A percentile compares a stretch with the other conserved stretches of the same genome.
Evolutionary conservation across 2,329 filamentous ascomycete genomes (phyloP).

Genomic region (Beauveria scarabaeidicola): DNA sequence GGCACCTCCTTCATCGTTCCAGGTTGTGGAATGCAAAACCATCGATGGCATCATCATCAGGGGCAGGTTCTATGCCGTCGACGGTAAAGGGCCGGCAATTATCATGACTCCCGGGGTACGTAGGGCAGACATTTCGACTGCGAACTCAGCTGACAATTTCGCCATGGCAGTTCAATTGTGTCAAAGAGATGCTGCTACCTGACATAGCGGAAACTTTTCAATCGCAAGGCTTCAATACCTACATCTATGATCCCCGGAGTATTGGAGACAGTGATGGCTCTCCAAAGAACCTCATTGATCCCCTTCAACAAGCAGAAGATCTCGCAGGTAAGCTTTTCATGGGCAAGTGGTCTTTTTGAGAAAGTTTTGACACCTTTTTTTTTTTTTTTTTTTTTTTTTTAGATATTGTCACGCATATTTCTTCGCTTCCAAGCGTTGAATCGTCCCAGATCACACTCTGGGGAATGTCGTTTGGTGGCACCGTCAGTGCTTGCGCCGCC

Average conservation of each 20-base stretch:
- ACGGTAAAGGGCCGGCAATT: slow-evolving; percentile 19
- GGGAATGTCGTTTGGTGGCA: slow-evolving; percentile 24
- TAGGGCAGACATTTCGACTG: background rate
- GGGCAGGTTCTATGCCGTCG: slow-evolving; percentile 28
- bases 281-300: slow-evolving; percentile 27
- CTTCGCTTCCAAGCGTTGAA: slow-evolving; percentile 31
- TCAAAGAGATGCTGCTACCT: slow-evolving; percentile 25
- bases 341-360: background rate
- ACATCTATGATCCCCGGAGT: slow-evolving; percentile 28
- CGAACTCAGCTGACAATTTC: background rate
- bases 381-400: too few species aligned
- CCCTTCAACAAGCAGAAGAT: background rate
- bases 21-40: slow-evolving; percentile 31
- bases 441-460: slow-evolving; percentile 19
- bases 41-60: slow-evolving; percentile 30
- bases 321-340: slow-evolving; percentile 13
- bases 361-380: background rate
- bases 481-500: slow-evolving; percentile 19
- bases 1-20: background rate
- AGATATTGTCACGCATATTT: slow-evolving; percentile 34
- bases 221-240: slow-evolving; percentile 23
- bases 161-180: slow-evolving; percentile 12
- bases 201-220: slow-evolving; percentile 26
- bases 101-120: slow-evolving; percentile 22
- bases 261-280: slow-evolving; percentile 29